phyloP scores from a whole-genome alignment of 331 rosid genomes.

The Quercus tomentella region DNA sequence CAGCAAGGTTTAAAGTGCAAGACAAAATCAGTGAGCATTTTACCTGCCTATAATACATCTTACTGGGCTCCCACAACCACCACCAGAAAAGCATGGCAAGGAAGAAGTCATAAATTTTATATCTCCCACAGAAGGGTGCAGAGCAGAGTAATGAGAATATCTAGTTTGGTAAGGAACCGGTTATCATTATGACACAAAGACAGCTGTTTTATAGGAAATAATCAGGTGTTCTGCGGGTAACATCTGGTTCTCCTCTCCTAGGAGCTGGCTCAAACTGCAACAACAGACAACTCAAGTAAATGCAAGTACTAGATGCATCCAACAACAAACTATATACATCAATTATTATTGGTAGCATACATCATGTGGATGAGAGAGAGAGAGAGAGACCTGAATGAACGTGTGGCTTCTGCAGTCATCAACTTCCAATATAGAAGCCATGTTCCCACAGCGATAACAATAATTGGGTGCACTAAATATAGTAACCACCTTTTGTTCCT shows the following conservation, averaged over 20 bases:
- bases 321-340: background rate
- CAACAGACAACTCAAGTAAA: background rate
- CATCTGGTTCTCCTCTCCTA: slow-evolving; percentile 99
- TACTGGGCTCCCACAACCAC: slow-evolving; percentile 34
- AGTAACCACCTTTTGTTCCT: slow-evolving; percentile 99
- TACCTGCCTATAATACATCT: slow-evolving; percentile 59
- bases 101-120: slow-evolving; percentile 29
- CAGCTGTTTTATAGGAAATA: slow-evolving; percentile 73
- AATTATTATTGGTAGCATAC: background rate
- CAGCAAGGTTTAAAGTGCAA: slow-evolving; percentile 39
- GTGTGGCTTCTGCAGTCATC: slow-evolving; percentile 96
- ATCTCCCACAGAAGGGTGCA: slow-evolving; percentile 32
- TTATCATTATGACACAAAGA: slow-evolving; percentile 12
- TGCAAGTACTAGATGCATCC: background rate
- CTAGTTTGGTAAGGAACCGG: background rate
- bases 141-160: slow-evolving; percentile 12
- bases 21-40: slow-evolving; percentile 48
- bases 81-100: slow-evolving; percentile 27
- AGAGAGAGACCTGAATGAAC: slow-evolving; percentile 78
- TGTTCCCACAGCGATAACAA: slow-evolving; percentile 99
- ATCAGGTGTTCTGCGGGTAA: slow-evolving; percentile 98
- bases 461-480: slow-evolving; percentile 99
- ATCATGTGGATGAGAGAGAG: background rate
- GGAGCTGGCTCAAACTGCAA: slow-evolving; percentile 99
- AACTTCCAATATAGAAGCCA: slow-evolving; percentile 98